A percentile compares a stretch with the other conserved stretches of the same genome.
Conservation (phyloP, 2,329 filamentous ascomycete species). For the Dactylellina cionopaga region DNA sequence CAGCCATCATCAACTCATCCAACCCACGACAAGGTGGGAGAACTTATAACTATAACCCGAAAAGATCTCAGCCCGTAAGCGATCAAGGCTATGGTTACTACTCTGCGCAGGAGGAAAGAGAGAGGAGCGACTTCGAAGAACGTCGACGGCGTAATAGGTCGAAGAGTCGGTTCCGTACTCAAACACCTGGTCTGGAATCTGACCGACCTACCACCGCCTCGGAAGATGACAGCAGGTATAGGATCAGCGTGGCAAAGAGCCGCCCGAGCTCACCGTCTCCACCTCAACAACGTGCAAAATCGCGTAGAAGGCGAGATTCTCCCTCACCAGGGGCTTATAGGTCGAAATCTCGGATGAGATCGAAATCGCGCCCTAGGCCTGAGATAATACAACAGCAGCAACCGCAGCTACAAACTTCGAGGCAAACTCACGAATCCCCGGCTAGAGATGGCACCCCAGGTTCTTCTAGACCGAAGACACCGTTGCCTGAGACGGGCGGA, state of each 20-base stretch:
- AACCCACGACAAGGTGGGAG: conserved; percentile 8
- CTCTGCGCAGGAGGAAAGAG: conserved; percentile 12
- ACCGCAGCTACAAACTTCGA: too few species aligned
- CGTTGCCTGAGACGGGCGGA: conserved; percentile 12
- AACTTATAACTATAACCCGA: conserved; percentile 14
- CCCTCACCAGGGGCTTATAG: conserved; percentile 22
- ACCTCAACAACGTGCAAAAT: conserved; percentile 26
- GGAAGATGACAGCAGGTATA: conserved; percentile 21
- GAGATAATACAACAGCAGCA: conserved; percentile 30
- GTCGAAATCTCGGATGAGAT: conserved; percentile 39
- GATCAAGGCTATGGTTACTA: conserved; percentile 16
- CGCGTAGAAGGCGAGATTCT: conserved; percentile 31
- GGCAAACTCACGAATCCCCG: not conserved
- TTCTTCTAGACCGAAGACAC: conserved; percentile 32
- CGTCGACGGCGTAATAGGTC: conserved; percentile 21
- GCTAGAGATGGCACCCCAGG: conserved; percentile 8
- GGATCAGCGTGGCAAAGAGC: conserved; percentile 18
- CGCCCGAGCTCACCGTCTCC: conserved; percentile 31
- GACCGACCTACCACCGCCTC: conserved; percentile 3
- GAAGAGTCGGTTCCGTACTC: conserved; percentile 22
- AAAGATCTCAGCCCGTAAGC: conserved; percentile 21
- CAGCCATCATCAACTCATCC: conserved; percentile 11
- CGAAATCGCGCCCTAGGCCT: conserved; percentile 35
- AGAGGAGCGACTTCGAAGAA: conserved; percentile 25
- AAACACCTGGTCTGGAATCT: conserved; percentile 33